Base-by-base conservation (phyloP, 805 yeast species). In the Clavispora fructus region DNA sequence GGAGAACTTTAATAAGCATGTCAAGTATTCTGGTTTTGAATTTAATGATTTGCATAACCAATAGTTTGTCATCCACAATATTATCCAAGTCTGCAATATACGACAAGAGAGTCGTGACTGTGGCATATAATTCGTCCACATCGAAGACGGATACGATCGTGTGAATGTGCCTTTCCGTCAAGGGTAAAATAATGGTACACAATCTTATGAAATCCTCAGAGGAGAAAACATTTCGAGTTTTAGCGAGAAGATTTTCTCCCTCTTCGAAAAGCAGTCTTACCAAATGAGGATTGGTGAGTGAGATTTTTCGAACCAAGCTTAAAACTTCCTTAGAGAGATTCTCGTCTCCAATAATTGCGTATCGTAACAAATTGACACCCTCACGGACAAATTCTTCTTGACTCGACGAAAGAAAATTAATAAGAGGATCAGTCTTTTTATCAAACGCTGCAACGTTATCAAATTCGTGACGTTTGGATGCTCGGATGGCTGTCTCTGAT, bases 291-390 rank as follows among this genome's bases (percentile, higher is more conserved):
- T 68, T 56, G 10, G 58, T 41, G 4, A 64, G 49, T 2, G 74
- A 65, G 12, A 68, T 58, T 14, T 50, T 56, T 23, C 51, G 55
- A 13, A 71, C 46, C n/a, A 60, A 51, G 0, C 42, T 46, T 25
- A 49, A 51, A 2, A 66, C 48, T 35, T 60, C 63, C 1, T 43
- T 17, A 1, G 72, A 56, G 25, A 69, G 45, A 11, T 61, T 65
- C 41, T 72, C 77, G 17, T 62, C 63, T 1, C 63, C 65, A 42
- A 66, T 54, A 4, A 73, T 59, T 0, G 77, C 74, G 51, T 61
- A 67, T 39, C 65, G 65, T 37, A 73, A 57, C 25, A 71, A 51
- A 35, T 59, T 58, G 4, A 73, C 54, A 5, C 76, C 77, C 50
- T 71, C 75, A 1, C 44, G 47, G 7, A 65, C 54, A 39, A 63